Percentiles rank a stretch among this genome's conserved stretches.
Conservation (phyloP, 164 flowering plant genomes). For the Umbellularia californica region DNA sequence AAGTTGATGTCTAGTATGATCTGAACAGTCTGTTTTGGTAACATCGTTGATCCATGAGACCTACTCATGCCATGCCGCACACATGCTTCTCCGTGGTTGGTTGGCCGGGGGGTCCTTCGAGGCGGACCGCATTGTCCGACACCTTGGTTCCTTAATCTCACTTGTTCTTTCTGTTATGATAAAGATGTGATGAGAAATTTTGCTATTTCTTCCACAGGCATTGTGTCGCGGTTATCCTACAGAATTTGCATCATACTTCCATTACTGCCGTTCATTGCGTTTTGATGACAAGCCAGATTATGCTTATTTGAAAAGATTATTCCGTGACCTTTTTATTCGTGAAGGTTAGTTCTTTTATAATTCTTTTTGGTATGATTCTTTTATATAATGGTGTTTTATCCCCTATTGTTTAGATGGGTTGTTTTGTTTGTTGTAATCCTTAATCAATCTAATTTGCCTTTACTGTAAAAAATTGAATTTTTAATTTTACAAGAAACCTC, state of each 20-base stretch:
- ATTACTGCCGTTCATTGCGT: slow-evolving; percentile 86
- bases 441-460: too few species aligned
- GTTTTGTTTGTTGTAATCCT: too few species aligned
- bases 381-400: too few species aligned
- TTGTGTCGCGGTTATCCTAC: slow-evolving; percentile 88
- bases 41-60: too few species aligned
- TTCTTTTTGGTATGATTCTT: neutral
- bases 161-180: neutral
- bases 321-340: slow-evolving; percentile 92
- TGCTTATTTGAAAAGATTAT: slow-evolving; percentile 82
- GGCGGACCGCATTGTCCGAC: too few species aligned
- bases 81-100: too few species aligned
- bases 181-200: slow-evolving; percentile 8
- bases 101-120: too few species aligned
- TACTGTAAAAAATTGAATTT: too few species aligned
- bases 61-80: too few species aligned
- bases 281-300: slow-evolving; percentile 98
- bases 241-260: slow-evolving; percentile 92
- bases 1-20: too few species aligned
- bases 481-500: neutral
- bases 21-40: too few species aligned
- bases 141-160: neutral
- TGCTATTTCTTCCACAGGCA: slow-evolving; percentile 38
- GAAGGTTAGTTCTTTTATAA: slow-evolving; percentile 55
- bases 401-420: too few species aligned